A percentile compares a stretch with the other conserved stretches of the same genome.
phyloP scores from a whole-genome alignment of 805 yeast species.

The Ogataea minuta region DNA sequence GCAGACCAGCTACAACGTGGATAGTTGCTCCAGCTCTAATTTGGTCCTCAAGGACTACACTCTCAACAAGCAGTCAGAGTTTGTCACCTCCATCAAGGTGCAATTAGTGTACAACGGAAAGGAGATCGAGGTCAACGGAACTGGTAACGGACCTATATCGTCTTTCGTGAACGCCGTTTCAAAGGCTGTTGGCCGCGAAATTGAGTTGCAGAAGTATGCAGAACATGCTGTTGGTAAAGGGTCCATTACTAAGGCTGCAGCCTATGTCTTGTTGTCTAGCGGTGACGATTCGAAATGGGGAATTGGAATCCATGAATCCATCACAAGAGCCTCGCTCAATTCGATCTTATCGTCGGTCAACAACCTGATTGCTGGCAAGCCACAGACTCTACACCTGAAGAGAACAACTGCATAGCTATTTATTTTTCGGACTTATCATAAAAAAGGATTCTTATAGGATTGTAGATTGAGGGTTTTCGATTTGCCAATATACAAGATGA shows the following conservation, averaged over 20 bases:
- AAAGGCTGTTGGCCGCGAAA: constrained; percentile 45
- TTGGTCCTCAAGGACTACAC: constrained; percentile 43
- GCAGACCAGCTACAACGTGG: constrained; percentile 53
- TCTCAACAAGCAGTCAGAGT: constrained; percentile 35
- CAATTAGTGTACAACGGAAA: constrained; percentile 38
- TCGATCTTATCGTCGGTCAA: constrained; percentile 67
- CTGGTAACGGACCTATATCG: constrained; percentile 80
- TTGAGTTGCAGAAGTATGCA: constrained; percentile 64
- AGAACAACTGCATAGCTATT: constrained; percentile 11
- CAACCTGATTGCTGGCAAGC: constrained; percentile 31
- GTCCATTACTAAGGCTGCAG: constrained; percentile 69
- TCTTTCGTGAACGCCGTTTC: constrained; percentile 66
- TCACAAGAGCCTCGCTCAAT: constrained; percentile 77
- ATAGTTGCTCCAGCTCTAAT: constrained; percentile 34
- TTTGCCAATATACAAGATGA: constrained; percentile 56
- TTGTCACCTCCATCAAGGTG: constrained; percentile 43
- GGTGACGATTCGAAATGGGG: constrained; percentile 61
- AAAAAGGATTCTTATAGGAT: constrained; percentile 35
- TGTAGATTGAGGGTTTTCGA: constrained; percentile 45
- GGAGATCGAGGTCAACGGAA: constrained; percentile 43
- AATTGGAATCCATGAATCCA: constrained; percentile 89
- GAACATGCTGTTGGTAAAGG: constrained; percentile 77
- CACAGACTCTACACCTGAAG: constrained; percentile 15
- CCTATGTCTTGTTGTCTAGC: constrained; percentile 47
- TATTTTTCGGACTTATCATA: constrained; percentile 1